A percentile compares a stretch with the other conserved stretches of the same genome.
Evolutionary conservation across 176 grass and related monocot species (phyloP).

Genomic region (Raddia guianensis): DNA sequence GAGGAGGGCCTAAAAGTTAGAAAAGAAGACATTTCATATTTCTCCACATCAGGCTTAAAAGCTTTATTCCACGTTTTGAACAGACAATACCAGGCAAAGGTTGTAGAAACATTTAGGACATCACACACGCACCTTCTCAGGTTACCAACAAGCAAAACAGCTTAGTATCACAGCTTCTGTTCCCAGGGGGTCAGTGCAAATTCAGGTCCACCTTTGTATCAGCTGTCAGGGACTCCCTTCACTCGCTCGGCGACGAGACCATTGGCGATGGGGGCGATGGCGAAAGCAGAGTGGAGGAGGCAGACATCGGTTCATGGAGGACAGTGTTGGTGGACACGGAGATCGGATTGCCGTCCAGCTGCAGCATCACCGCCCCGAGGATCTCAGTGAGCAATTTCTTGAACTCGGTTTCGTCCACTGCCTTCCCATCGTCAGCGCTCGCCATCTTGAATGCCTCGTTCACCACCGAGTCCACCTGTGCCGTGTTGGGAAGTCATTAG

Average conservation of each 20-base stretch:
- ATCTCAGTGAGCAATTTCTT: constrained; percentile 78
- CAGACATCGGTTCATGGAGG: constrained; percentile 68
- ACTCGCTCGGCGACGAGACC: constrained; percentile 46
- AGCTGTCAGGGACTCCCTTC: not conserved
- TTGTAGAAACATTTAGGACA: not conserved
- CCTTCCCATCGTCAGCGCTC: constrained; percentile 52
- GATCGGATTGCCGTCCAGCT: constrained; percentile 67
- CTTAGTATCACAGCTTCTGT: not conserved
- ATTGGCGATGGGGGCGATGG: constrained; percentile 27
- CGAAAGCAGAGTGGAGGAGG: constrained; percentile 54
- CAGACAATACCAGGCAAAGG: not conserved
- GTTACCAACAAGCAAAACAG: not conserved
- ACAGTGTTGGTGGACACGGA: constrained; percentile 69
- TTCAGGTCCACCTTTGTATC: not conserved
- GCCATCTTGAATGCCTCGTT: constrained; percentile 69
- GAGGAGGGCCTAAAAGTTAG: not conserved
- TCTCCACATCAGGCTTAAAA: not conserved
- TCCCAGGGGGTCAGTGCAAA: not conserved
- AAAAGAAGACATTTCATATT: not conserved
- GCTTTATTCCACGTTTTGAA: not conserved
- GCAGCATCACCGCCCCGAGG: constrained; percentile 80
- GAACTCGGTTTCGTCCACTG: constrained; percentile 68
- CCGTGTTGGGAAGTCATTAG: not conserved
- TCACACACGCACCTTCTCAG: not conserved
- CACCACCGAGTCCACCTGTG: constrained; percentile 68